Evolutionary conservation across 495 filamentous ascomycete species (phyloP).

Genomic region (Lineolata rhizophorae): DNA sequence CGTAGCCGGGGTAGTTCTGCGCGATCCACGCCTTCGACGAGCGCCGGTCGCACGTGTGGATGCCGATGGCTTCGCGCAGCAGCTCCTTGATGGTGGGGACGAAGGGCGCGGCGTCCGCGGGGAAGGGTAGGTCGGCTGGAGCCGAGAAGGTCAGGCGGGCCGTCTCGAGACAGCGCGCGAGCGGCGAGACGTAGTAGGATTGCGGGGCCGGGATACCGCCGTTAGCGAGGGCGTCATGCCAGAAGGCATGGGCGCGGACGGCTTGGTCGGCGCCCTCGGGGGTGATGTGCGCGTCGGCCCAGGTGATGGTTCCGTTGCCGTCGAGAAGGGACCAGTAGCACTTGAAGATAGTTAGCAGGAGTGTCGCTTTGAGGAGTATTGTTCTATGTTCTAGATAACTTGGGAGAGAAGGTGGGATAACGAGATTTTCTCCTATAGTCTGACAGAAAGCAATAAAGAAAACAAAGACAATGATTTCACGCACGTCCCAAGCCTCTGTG

Average conservation of each 20-base stretch:
- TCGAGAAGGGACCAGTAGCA: constrained; percentile 53
- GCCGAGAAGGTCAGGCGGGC: constrained; percentile 41
- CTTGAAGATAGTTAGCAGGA: constrained; percentile 20
- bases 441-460: too few species aligned
- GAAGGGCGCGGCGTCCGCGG: constrained; percentile 27
- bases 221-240: constrained; percentile 27
- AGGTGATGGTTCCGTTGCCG: constrained; percentile 41
- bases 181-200: constrained; percentile 44
- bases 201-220: constrained; percentile 40
- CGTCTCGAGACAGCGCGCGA: constrained; percentile 45
- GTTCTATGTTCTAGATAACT: too few species aligned
- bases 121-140: constrained; percentile 27
- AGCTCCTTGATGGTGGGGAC: constrained; percentile 19
- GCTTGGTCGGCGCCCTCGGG: constrained; percentile 38
- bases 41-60: constrained; percentile 65
- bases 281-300: constrained; percentile 52
- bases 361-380: too few species aligned
- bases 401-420: constrained; percentile 47
- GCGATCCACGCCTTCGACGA: constrained; percentile 33
- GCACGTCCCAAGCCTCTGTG: constrained; percentile 17
- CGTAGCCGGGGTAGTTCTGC: constrained; percentile 31
- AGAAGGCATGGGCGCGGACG: constrained; percentile 36
- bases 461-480: too few species aligned
- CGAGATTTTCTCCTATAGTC: too few species aligned
- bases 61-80: constrained; percentile 46